A percentile compares a stretch with the other conserved stretches of the same genome.
Evolutionary conservation across 257 asterid genomes (phyloP).

Genomic region (Lithospermum erythrorhizon): DNA sequence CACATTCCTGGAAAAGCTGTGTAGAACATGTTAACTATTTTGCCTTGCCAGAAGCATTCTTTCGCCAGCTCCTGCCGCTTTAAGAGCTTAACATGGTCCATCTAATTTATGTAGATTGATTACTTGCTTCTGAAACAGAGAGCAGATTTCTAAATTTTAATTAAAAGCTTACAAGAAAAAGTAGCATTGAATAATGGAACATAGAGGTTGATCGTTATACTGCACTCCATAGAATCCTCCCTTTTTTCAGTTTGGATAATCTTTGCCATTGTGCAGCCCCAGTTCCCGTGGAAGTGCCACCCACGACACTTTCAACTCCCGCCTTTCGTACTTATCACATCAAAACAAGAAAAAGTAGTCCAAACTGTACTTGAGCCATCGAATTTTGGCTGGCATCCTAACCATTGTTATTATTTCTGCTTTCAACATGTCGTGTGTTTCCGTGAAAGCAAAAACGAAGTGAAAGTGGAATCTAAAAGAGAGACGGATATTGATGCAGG

Average conservation of each 20-base stretch:
- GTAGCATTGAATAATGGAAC: not conserved
- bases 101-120: not conserved
- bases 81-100: not conserved
- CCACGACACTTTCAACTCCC: slow-evolving; percentile 45
- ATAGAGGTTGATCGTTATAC: not conserved
- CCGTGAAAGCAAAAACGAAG: slow-evolving; percentile 47
- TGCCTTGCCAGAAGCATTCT: too few relatives aligned
- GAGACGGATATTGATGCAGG: slow-evolving; percentile 43
- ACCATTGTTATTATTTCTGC: slow-evolving; percentile 40
- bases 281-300: slow-evolving; percentile 40
- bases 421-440: slow-evolving; percentile 45
- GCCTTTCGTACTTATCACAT: slow-evolving; percentile 26
- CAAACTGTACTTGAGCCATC: slow-evolving; percentile 44
- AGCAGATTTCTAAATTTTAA: not conserved
- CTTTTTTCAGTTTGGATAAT: not conserved
- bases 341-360: slow-evolving; percentile 39
- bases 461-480: slow-evolving; percentile 24
- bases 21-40: not conserved
- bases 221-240: not conserved
- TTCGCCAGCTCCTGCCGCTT: not conserved
- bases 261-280: slow-evolving; percentile 49
- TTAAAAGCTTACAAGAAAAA: not conserved
- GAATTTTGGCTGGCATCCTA: slow-evolving; percentile 64
- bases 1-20: too few relatives aligned
- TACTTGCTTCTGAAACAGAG: not conserved